Evolutionary conservation across 2,329 filamentous ascomycete genomes (phyloP), one percentile per base, ranked within the genome.

Genomic region (Diaporthe batatas): DNA sequence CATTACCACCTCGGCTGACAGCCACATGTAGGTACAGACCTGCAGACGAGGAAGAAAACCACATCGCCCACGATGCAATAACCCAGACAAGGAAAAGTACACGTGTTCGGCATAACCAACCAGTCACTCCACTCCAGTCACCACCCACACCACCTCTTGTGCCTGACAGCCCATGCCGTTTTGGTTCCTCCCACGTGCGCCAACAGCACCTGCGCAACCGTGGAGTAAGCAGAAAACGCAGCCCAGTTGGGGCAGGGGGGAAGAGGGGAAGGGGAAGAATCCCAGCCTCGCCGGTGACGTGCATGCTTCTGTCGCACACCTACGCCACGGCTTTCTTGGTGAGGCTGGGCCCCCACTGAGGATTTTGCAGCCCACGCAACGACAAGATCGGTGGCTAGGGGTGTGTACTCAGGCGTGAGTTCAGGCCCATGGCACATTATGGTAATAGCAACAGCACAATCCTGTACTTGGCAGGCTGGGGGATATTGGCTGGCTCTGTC

Each of bases 311-410:
- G 53, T 55, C 49, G 23, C 36, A 70, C 68, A 32, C 68, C 72
- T 53, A 34, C 58, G 72, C 70, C 72, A 70, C 72, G 72, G 72
- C 72, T 65, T 59, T 36, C 57, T 23, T 3, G 67, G 70, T 51
- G 58, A 72, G 70, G 44, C 64, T 70, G 16, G 16, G n/a, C 44
- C 36, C 18, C 39, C 21, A 8, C 21, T n/a, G n/a, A n/a, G n/a
- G n/a, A n/a, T n/a, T n/a, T n/a, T n/a, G n/a, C n/a, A 58, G 34
- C 55, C 34, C 55, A 58, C 55, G n/a, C 32, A 58, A 23, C 34
- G 55, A 34, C 34, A 39, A 25, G n/a, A 23, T n/a, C 21, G 25
- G 1, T 34, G 36, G 36, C 55, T 39, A 23, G 21, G 39, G n/a
- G 32, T 58, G 34, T 23, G 29, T 58, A 36, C 34, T n/a, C 36